Evolutionary conservation across 2,329 filamentous ascomycete genomes (phyloP).

Genomic region (Colletotrichum sp.): DNA sequence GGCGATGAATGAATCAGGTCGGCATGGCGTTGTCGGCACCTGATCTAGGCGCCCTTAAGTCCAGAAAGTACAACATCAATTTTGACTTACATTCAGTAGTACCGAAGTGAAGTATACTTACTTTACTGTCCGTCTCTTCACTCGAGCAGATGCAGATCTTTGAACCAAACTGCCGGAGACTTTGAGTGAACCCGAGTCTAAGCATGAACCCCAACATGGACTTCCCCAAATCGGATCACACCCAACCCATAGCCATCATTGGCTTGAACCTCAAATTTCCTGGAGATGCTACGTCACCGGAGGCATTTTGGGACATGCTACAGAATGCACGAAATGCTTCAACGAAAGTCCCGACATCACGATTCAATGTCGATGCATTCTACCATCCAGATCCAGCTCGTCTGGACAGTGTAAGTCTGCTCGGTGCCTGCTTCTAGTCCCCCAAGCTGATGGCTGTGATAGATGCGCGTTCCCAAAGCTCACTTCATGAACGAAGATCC

Average conservation of each 20-base stretch:
- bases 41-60: background rate
- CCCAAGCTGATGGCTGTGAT: background rate
- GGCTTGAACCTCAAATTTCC: constrained; percentile 25
- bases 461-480: background rate
- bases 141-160: background rate
- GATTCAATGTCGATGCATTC: constrained; percentile 1
- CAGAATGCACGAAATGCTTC: background rate
- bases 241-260: constrained; percentile 24
- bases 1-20: background rate
- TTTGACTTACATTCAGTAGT: background rate
- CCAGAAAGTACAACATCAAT: background rate
- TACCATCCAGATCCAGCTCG: background rate
- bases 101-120: background rate
- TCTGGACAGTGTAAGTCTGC: background rate
- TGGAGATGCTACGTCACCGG: constrained; percentile 6
- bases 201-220: background rate
- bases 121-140: background rate
- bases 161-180: background rate
- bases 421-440: background rate
- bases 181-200: background rate
- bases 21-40: background rate
- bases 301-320: constrained; percentile 2
- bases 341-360: background rate
- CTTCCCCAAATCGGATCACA: background rate
- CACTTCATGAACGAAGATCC: constrained; percentile 7